These are phyloP conservation scores for Citrullus colocynthis DNA, from an alignment of 306 rosid genomes.

Conservation along the genomic window DNA sequence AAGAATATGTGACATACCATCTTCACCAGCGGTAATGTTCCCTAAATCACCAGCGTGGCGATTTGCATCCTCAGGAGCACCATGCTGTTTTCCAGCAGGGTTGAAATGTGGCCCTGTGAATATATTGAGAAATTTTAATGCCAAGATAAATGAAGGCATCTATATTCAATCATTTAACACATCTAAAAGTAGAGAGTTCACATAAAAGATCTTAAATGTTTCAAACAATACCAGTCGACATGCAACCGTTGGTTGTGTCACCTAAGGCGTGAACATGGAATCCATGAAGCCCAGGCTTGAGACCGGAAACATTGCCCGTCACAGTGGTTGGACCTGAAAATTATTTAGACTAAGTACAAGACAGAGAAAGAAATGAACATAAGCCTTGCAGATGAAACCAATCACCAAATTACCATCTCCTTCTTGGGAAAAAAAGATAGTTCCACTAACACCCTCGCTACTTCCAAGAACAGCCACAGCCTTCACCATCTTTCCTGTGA, in stretches of 20 bases:
- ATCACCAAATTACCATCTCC: slow-evolving; percentile 46
- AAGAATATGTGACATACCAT: slow-evolving; percentile 37
- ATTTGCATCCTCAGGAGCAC: slow-evolving; percentile 68
- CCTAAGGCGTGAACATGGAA: slow-evolving; percentile 93
- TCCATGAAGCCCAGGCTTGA: slow-evolving; percentile 82
- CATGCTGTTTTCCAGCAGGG: slow-evolving; percentile 67
- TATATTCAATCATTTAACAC: background rate
- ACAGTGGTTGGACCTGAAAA: slow-evolving; percentile 10
- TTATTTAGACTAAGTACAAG: background rate
- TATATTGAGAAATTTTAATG: background rate
- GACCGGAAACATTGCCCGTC: slow-evolving; percentile 63
- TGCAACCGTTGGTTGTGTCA: slow-evolving; percentile 90
- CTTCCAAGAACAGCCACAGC: slow-evolving; percentile 79
- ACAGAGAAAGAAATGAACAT: background rate
- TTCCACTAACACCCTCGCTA: slow-evolving; percentile 61
- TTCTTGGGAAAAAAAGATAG: slow-evolving; percentile 58
- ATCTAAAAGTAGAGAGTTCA: background rate
- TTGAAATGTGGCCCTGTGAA: slow-evolving; percentile 73
- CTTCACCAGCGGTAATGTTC: slow-evolving; percentile 67
- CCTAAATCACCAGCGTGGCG: slow-evolving; percentile 99
- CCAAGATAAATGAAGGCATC: background rate
- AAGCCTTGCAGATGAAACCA: background rate
- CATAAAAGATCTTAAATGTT: background rate
- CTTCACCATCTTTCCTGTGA: slow-evolving; percentile 84
- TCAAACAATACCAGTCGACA: slow-evolving; percentile 64